Base-by-base conservation (phyloP, 768 basidiomycete genomes). In the Amanita muscaria region DNA sequence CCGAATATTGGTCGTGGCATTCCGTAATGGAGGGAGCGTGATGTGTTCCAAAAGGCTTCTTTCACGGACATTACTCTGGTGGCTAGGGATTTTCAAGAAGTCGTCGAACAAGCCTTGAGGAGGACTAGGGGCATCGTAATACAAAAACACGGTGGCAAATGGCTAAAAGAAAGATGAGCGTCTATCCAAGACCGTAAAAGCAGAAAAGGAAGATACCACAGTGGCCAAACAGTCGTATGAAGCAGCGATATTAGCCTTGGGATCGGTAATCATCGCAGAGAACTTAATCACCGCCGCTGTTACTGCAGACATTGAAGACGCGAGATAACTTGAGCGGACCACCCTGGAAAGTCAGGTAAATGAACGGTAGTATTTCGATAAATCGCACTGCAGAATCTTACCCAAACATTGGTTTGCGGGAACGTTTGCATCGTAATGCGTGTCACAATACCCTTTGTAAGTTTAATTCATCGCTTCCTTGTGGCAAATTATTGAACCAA, bases 331-430 rank as follows among this genome's bases (percentile, higher is more conserved):
- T 58, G n/a, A 79, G 67, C 1, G 67, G 11, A 0, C 79, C 79
- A 3, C 76, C 77, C 77, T 79, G 42, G 4, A 2, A 4, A 25
- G 7, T 40, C 27, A 6, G 37, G 16, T 22, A 30, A 30, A 14
- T 10, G 3, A 9, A 40, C 19, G 5, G 14, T 11, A 15, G 19
- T 0, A 3, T 15, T 3, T 23, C 21, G 25, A 10, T 5, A 15
- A 12, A 15, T 7, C 14, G 16, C 12, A 21, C 27, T 21, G 42
- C 18, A 42, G 9, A 6, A 22, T 6, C 70, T 8, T 60, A 81
- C 79, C 80, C 79, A 83, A 45, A 83, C 74, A 57, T 70, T 55
- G 0, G 62, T 62, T 58, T 81, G 78, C 7, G 79, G 72, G 54
- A 66, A 69, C 0, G 76, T 66, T 48, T 70, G 70, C 16, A 83